Conservation (phyloP, 1,284 basidiomycete genomes). For the Gomphus sp. region DNA sequence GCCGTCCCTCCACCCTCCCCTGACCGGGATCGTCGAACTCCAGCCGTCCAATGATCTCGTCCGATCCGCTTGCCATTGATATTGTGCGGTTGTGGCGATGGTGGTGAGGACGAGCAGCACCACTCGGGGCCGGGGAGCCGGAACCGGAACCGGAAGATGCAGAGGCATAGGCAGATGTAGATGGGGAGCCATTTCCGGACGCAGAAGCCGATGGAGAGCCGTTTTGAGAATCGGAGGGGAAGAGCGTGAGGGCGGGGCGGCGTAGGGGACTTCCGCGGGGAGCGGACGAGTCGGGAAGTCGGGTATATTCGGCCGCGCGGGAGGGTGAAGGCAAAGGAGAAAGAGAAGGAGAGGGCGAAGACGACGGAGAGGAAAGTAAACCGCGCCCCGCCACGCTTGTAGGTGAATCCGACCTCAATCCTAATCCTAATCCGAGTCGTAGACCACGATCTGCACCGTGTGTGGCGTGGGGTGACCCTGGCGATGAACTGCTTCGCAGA, state of each 20-base stretch:
- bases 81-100: slow-evolving; percentile 12
- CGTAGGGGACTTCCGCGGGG: slow-evolving; percentile 1
- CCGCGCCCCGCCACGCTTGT: neutral
- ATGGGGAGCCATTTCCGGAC: too few species aligned
- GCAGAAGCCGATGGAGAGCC: too few species aligned
- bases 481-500: neutral
- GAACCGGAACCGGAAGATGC: neutral
- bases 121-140: slow-evolving; percentile 4
- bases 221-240: too few species aligned
- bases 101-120: neutral
- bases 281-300: neutral
- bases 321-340: too few species aligned
- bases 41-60: slow-evolving; percentile 21
- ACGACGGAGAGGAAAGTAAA: neutral
- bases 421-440: too few species aligned
- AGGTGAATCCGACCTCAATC: neutral
- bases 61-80: slow-evolving; percentile 16
- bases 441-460: neutral
- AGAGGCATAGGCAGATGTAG: too few species aligned
- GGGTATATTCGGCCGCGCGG: neutral
- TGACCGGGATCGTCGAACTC: slow-evolving; percentile 16
- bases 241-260: neutral
- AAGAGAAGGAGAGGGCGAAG: too few species aligned
- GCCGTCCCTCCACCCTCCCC: neutral
- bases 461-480: neutral